Conservation (phyloP, 2,329 filamentous ascomycete species). For the Aureobasidium sp. region DNA sequence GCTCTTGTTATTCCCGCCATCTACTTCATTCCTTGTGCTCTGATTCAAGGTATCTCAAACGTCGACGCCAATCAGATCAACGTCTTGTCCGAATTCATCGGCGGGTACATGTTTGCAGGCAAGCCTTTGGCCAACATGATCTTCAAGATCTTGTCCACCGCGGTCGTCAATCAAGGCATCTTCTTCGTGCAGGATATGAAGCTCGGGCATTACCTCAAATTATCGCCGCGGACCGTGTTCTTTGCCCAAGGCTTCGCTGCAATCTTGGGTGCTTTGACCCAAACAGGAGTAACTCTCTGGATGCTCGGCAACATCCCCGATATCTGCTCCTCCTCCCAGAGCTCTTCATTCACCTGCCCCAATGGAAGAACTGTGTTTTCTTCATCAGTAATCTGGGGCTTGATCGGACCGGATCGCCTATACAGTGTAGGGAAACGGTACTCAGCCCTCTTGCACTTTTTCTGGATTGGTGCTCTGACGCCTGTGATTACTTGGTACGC, state of each 20-base stretch:
- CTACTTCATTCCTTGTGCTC: constrained; percentile 84
- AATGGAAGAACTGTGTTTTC: constrained; percentile 86
- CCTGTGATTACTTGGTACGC: constrained; percentile 36
- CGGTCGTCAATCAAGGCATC: constrained; percentile 47
- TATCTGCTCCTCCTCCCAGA: constrained; percentile 69
- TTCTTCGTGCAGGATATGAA: constrained; percentile 60
- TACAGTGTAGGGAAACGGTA: constrained; percentile 43
- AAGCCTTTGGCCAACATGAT: constrained; percentile 89
- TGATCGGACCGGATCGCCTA: constrained; percentile 43
- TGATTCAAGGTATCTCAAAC: constrained; percentile 75
- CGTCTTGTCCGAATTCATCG: constrained; percentile 47
- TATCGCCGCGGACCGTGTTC: constrained; percentile 68
- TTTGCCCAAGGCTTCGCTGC: constrained; percentile 68
- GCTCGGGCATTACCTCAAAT: constrained; percentile 81
- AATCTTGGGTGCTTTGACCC: constrained; percentile 67
- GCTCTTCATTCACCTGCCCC: constrained; percentile 82
- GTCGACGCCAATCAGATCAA: constrained; percentile 23
- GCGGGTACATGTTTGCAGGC: constrained; percentile 72
- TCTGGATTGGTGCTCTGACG: constrained; percentile 41
- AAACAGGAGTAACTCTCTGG: constrained; percentile 82
- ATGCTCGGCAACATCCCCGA: constrained; percentile 72
- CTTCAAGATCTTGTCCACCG: constrained; percentile 80
- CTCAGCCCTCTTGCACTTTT: constrained; percentile 41
- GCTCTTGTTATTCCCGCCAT: constrained; percentile 69
- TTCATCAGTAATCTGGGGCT: constrained; percentile 72